Evolutionary conservation across 1,139 yeast species (phyloP), one percentile per base, ranked within the genome.

Genomic region (Blastobotrys persicus): DNA sequence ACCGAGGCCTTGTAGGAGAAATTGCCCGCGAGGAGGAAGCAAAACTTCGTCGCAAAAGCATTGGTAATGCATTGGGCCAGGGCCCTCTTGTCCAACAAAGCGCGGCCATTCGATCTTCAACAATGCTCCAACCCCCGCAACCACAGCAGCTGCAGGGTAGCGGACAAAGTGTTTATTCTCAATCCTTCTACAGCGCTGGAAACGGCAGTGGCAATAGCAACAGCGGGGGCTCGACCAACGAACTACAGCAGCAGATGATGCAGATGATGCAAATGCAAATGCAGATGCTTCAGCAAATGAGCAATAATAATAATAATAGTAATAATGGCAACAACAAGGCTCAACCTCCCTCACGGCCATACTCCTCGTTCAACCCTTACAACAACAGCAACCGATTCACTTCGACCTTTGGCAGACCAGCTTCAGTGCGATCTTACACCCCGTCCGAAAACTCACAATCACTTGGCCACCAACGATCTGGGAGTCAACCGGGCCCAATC

Each of bases 11-110:
- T 16, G 63, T 71, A 31, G 73, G 70, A 13, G 73, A 69, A 50
- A 71, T 71, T 51, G 69, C 71, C n/a, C 60, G 64, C 4, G 74
- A 68, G 45, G 73, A 71, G 50, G 71, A 70, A 35, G 67, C 69
- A 33, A 67, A 67, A 54, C 50, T 56, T 26, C 59, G 64, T 12
- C 61, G 73, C 23, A 61, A 63, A 45, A 45, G 50, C 31, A 11
- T 51, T 37, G 49, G 48, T 11, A 23, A 34, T 23, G 32, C 34
- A 13, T 23, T 37, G 28, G 41, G 26, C 12, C 26, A 37, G 13
- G 41, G 41, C 28, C 41, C 41, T 7, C 18, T 37, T 3, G 41
- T 37, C 13, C 11, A 37, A 7, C 41, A 37, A n/a, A 40, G 19
- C 11, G 43, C 34, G 2, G 28, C 28, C 33, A 16, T 28, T 19